phyloP scores from a whole-genome alignment of 768 basidiomycete species.

The Suillus americanus region DNA sequence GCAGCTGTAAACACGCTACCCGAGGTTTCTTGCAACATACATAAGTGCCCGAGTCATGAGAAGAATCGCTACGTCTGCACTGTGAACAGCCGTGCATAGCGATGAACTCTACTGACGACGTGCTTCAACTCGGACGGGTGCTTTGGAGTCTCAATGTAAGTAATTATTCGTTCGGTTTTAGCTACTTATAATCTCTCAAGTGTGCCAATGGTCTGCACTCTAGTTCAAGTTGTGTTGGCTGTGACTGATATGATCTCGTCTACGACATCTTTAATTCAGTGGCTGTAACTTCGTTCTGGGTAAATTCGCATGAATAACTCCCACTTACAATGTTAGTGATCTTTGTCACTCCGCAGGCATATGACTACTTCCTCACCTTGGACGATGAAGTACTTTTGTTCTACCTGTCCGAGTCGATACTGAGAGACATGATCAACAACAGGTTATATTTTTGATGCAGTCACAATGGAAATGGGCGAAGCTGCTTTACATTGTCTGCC shows the following conservation, averaged over 20 bases:
- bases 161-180: not conserved
- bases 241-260: not conserved
- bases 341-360: not conserved
- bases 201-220: not conserved
- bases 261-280: not conserved
- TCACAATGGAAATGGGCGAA: conserved; percentile 3
- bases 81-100: not conserved
- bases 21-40: not conserved
- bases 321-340: not conserved
- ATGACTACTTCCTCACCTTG: conserved; percentile 4
- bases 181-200: not conserved
- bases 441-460: conserved; percentile 1
- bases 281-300: conserved; percentile 1
- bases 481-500: conserved; percentile 13
- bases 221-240: not conserved
- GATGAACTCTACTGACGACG: not conserved
- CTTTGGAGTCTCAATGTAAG: not conserved
- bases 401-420: not conserved
- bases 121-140: not conserved
- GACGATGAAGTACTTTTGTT: conserved; percentile 3
- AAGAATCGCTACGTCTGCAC: not conserved
- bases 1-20: not conserved
- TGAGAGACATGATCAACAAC: not conserved
- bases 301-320: not conserved
- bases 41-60: conserved; percentile 1